Evolutionary conservation across 1,284 basidiomycete species (phyloP).

Genomic region (Chalciporus piperatoides): DNA sequence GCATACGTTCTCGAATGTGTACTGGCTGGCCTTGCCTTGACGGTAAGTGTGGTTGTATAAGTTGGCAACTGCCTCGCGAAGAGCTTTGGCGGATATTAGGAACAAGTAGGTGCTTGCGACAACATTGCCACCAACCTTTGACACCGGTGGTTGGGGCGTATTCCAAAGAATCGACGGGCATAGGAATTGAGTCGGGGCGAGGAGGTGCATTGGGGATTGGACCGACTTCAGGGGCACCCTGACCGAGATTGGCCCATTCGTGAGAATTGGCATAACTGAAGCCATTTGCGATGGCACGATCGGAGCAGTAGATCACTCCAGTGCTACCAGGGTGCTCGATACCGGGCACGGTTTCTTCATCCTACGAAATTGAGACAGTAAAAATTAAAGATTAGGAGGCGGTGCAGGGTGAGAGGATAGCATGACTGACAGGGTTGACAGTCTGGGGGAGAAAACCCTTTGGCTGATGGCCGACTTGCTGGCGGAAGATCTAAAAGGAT

Average conservation of each 20-base stretch:
- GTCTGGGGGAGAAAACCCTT: conserved; percentile 62
- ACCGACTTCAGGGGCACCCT: conserved; percentile 88
- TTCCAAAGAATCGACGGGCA: conserved; percentile 77
- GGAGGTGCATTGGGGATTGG: conserved; percentile 71
- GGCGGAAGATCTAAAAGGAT: conserved; percentile 58
- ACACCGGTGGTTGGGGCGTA: conserved; percentile 94
- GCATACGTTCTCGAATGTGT: conserved; percentile 88
- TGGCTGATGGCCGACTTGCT: conserved; percentile 63
- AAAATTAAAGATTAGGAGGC: conserved; percentile 7
- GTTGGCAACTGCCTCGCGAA: conserved; percentile 76
- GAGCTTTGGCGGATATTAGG: conserved; percentile 21
- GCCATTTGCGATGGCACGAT: conserved; percentile 85
- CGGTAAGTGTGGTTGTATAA: conserved; percentile 89
- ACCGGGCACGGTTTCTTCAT: conserved; percentile 81
- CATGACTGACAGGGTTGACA: conserved; percentile 55
- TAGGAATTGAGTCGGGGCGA: conserved; percentile 60
- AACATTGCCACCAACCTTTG: conserved; percentile 51
- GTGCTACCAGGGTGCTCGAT: conserved; percentile 76
- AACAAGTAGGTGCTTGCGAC: background rate
- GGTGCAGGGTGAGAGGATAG: background rate
- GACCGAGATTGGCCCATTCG: conserved; percentile 83
- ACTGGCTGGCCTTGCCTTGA: conserved; percentile 73
- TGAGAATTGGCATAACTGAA: conserved; percentile 75
- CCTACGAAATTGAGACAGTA: conserved; percentile 36
- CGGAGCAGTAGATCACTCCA: conserved; percentile 85